Evolutionary conservation across 2,329 filamentous ascomycete genomes (phyloP).

Genomic region (Neonectria sp.): DNA sequence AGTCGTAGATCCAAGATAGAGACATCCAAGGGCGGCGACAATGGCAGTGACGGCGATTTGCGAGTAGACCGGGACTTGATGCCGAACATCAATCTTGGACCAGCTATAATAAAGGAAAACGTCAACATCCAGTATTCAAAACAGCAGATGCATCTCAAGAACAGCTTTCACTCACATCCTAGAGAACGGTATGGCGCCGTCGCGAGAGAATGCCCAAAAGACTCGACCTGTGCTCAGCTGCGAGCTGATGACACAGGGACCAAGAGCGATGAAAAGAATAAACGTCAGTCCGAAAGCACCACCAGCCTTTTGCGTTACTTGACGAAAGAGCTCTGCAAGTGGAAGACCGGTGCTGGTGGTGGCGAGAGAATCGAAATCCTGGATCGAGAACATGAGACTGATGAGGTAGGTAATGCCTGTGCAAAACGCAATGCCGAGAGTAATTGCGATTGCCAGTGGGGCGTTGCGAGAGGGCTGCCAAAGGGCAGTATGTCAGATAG

Average conservation of each 20-base stretch:
- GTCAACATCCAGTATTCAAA: not conserved
- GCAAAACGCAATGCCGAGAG: constrained; percentile 64
- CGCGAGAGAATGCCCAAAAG: constrained; percentile 62
- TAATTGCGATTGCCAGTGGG: constrained; percentile 58
- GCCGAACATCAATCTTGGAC: constrained; percentile 53
- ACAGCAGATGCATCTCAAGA: not conserved
- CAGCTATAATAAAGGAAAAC: constrained; percentile 43
- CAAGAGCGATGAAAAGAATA: constrained; percentile 60
- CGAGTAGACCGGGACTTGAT: constrained; percentile 57
- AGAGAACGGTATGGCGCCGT: constrained; percentile 58
- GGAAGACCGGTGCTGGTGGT: constrained; percentile 60
- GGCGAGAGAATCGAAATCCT: constrained; percentile 61
- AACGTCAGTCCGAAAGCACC: constrained; percentile 60
- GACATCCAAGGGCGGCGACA: constrained; percentile 56
- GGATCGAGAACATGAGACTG: constrained; percentile 66
- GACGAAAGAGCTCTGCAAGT: constrained; percentile 62
- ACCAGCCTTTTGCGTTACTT: constrained; percentile 57
- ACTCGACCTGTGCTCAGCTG: constrained; percentile 53
- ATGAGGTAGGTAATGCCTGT: constrained; percentile 66
- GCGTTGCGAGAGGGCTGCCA: constrained; percentile 53
- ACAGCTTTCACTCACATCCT: constrained; percentile 34
- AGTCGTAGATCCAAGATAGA: constrained; percentile 60
- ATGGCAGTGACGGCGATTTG: constrained; percentile 53
- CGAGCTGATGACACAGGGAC: constrained; percentile 56
- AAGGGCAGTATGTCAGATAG: not conserved